Evolutionary conservation across 768 basidiomycete species (phyloP).

Genomic region (Termitomyces heimii): DNA sequence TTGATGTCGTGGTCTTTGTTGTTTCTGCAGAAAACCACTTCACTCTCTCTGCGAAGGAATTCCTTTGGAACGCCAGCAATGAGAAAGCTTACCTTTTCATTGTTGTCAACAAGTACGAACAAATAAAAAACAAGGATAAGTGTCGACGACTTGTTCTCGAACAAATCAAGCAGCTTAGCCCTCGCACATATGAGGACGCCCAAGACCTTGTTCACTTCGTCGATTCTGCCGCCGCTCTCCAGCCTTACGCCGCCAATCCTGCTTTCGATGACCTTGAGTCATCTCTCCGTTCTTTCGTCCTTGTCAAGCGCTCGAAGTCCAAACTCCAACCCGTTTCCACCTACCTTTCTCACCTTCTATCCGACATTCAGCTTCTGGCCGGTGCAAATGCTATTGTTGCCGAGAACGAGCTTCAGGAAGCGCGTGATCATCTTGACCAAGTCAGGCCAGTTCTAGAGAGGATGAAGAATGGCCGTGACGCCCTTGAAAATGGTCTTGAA

Average conservation of each 20-base stretch:
- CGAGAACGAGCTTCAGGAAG: constrained; percentile 64
- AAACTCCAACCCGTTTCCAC: constrained; percentile 93
- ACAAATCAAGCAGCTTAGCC: constrained; percentile 89
- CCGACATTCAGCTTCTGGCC: constrained; percentile 85
- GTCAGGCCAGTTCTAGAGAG: constrained; percentile 82
- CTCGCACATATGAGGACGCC: constrained; percentile 87
- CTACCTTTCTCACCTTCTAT: constrained; percentile 84
- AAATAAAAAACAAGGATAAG: constrained; percentile 92
- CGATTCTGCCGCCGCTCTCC: constrained; percentile 76
- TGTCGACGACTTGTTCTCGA: constrained; percentile 86
- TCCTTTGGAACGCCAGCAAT: constrained; percentile 86
- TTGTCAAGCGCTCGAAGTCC: constrained; percentile 92
- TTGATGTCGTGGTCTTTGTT: constrained; percentile 97
- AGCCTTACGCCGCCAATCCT: constrained; percentile 56
- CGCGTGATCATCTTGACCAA: constrained; percentile 60
- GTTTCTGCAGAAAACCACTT: constrained; percentile 99
- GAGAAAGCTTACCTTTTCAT: constrained; percentile 99
- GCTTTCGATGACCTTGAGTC: constrained; percentile 88
- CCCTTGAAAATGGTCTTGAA: constrained; percentile 76
- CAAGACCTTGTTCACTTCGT: constrained; percentile 97
- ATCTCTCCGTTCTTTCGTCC: constrained; percentile 88
- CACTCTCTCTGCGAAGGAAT: constrained; percentile 91
- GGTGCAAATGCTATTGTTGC: constrained; percentile 87
- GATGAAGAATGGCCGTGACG: constrained; percentile 71
- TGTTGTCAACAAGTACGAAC: constrained; percentile 97